Evolutionary conservation across 2,329 filamentous ascomycete genomes (phyloP).

Genomic region (Trichoderma sp.): DNA sequence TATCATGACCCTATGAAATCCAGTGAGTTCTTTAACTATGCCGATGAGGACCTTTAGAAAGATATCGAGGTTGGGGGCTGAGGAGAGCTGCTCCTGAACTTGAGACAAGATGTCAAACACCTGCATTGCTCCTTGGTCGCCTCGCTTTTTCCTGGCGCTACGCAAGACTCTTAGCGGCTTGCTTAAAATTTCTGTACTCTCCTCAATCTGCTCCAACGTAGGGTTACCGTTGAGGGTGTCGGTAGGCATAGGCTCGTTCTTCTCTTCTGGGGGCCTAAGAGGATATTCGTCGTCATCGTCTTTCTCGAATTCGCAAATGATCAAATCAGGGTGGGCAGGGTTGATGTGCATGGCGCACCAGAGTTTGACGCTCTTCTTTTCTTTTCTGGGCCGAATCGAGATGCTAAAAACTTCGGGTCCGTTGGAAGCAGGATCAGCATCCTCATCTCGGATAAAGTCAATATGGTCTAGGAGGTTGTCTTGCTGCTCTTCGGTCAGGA

Average conservation of each 20-base stretch:
- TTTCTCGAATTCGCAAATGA: constrained; percentile 86
- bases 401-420: constrained; percentile 85
- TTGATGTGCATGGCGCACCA: constrained; percentile 88
- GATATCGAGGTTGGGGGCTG: constrained; percentile 64
- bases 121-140: constrained; percentile 81
- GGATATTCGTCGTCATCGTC: constrained; percentile 73
- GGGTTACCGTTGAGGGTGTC: constrained; percentile 73
- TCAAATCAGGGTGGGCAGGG: constrained; percentile 61
- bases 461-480: constrained; percentile 83
- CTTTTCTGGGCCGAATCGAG: constrained; percentile 60
- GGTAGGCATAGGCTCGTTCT: constrained; percentile 52
- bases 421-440: constrained; percentile 68
- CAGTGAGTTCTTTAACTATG: constrained; percentile 83
- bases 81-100: constrained; percentile 80
- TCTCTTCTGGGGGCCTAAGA: constrained; percentile 59
- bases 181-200: constrained; percentile 73
- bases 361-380: constrained; percentile 59
- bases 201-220: constrained; percentile 68
- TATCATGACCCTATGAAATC: constrained; percentile 89
- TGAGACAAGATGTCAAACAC: constrained; percentile 91
- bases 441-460: constrained; percentile 82
- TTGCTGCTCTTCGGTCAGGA: constrained; percentile 77
- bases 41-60: constrained; percentile 82
- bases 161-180: constrained; percentile 74
- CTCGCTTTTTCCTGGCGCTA: constrained; percentile 70